Evolutionary conservation across 1,139 yeast species (phyloP), one percentile per base, ranked within the genome.

Genomic region (Neolecta irregularis): DNA sequence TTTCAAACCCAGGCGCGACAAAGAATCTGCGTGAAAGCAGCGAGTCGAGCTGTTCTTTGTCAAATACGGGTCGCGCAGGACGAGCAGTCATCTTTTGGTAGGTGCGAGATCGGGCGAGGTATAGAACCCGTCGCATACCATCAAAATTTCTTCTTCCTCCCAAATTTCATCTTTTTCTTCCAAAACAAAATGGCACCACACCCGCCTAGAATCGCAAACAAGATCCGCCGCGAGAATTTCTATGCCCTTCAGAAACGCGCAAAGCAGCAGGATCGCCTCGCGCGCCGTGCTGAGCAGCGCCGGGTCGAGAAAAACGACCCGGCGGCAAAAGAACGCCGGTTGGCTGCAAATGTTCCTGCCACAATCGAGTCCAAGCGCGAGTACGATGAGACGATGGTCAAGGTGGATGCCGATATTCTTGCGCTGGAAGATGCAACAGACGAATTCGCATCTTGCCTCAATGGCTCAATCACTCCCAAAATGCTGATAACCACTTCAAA

Each of bases 1-100:
- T 73, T 55, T 91, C 98, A 54, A 91, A 91, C 30, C 96, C 75
- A 45, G 98, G 98, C 25, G 96, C 95, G 55, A 72, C 88, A 62
- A 91, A 91, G 65, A 91, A 91, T 57, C 99, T 72, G 61, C 95
- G 76, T 60, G 85, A 88, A 50, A 91, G 66, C 39, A 85, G 79
- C 56, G 79, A 77, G 58, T 91, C 99, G 52, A 91, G 66, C 44
- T 72, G 65, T 46, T 85, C 96, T 60, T 96, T 76, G 48, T 70
- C 70, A 56, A 85, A 80, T 17, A 8, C 31, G 11, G 31, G n/a
- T 11, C 22, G 20, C 12, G 12, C 31, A 28, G 3, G 6, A 3
- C 22, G 20, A 12, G 13, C 1, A 8, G 21, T 6, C 31, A 28
- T 28, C 5, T 8, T 16, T 7, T n/a, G n/a, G n/a, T n/a, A n/a